A percentile compares a stretch with the other conserved stretches of the same genome.
Conservation (phyloP, 768 basidiomycete genomes). For the Boletus rufocinnamomeus region DNA sequence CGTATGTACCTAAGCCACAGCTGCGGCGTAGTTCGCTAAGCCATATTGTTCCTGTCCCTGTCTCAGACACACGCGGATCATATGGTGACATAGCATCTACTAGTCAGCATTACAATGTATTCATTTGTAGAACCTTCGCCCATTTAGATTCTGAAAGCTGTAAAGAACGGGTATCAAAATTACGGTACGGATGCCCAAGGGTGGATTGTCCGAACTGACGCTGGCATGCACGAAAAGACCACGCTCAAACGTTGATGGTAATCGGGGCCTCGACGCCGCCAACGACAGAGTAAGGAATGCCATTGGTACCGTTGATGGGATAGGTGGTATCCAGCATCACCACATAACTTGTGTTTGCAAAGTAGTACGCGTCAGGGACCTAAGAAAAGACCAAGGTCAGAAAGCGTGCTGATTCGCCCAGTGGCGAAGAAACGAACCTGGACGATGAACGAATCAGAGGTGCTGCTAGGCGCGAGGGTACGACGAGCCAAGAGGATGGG, state of each 20-base stretch:
- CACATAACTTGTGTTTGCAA: conserved; percentile 21
- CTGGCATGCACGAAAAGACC: neutral
- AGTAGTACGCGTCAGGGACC: conserved; percentile 30
- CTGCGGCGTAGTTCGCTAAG: neutral
- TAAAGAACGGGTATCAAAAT: neutral
- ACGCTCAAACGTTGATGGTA: conserved; percentile 17
- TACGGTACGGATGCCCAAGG: neutral
- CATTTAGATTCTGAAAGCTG: neutral
- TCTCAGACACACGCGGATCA: neutral
- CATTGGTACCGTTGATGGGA: conserved; percentile 22
- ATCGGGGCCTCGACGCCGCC: conserved; percentile 22
- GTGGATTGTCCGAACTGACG: neutral
- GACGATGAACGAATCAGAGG: conserved; percentile 18
- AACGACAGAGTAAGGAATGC: conserved; percentile 25
- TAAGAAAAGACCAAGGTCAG: conserved; percentile 13
- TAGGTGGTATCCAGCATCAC: conserved; percentile 30
- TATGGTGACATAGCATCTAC: neutral
- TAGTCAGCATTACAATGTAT: neutral
- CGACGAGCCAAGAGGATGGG: conserved; percentile 32
- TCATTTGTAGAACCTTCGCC: neutral
- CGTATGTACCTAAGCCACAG: neutral
- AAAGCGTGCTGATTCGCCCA: no score
- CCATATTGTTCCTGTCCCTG: neutral
- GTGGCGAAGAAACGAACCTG: conserved; percentile 10
- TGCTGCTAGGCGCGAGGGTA: conserved; percentile 12